These are phyloP conservation scores for Aspergillus sp. DNA, from an alignment of 2,329 filamentous ascomycete genomes.

Conservation along the genomic window DNA sequence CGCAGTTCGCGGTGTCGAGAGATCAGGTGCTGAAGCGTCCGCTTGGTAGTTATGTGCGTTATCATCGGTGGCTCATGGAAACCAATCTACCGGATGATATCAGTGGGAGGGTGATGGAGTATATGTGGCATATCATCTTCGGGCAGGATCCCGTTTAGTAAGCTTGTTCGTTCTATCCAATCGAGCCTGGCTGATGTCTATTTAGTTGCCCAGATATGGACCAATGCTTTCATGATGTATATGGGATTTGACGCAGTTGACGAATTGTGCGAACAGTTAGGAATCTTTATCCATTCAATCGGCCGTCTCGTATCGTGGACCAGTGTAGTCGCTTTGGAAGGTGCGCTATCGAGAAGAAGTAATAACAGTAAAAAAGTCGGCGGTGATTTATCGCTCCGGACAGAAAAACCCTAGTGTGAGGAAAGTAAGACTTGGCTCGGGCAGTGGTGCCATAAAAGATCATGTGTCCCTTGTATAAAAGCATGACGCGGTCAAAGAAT, in stretches of 20 bases:
- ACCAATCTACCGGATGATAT: conserved; percentile 55
- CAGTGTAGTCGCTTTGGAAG: no score
- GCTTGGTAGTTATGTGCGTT: conserved; percentile 53
- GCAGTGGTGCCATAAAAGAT: no score
- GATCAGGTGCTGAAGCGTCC: conserved; percentile 52
- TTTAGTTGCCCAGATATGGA: conserved; percentile 27
- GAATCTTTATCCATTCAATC: no score
- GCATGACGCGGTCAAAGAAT: no score
- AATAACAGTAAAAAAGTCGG: no score
- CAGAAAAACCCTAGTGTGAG: no score
- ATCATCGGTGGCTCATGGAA: conserved; percentile 58
- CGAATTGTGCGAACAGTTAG: no score
- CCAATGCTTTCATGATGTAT: conserved; percentile 29
- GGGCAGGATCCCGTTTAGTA: conserved; percentile 42
- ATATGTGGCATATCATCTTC: conserved; percentile 62
- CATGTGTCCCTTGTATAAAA: no score
- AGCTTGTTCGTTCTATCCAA: conserved; percentile 14
- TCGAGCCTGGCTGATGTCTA: neutral
- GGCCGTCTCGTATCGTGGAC: no score
- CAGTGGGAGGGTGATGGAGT: conserved; percentile 62
- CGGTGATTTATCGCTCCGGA: no score
- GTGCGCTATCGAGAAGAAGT: no score
- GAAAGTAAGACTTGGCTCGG: no score
- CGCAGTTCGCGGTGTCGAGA: conserved; percentile 63
- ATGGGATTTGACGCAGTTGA: conserved; percentile 6